Evolutionary conservation across 2,329 filamentous ascomycete species (phyloP), one percentile per base, ranked within the genome.

Genomic region (Aotearoamyces nothofagi): DNA sequence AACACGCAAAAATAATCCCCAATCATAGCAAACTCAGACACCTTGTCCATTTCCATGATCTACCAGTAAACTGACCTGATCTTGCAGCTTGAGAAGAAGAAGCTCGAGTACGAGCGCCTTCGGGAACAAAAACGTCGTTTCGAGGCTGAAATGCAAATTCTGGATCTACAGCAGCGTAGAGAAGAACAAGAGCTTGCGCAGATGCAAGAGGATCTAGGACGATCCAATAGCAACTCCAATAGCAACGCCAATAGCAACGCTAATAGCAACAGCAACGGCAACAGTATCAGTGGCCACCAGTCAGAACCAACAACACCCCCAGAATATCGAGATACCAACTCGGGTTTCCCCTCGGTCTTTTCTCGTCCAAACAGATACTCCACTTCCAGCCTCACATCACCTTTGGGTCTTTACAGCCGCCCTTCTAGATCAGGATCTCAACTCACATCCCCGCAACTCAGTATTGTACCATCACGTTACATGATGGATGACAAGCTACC

Each of bases 301-400:
- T 93, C 82, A 43, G 87, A 96, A 56, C 90, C 90, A 10, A 94
- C 90, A 2, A 98, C 90, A 13, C 90, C 90, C 13, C 90, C 90
- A 17, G 90, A 96, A 53, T 87, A 90, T 52, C 77, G 75, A 43
- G 83, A 92, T 39, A 72, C 58, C 9, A 53, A 53, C 33, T 61
- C 70, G 36, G 77, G 76, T 24, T 87, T 92, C 45, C 74, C 79
- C 32, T 74, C 73, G 45, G 73, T 79, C 40, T 80, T 90, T 49
- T 83, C 82, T 31, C 73, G 83, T 23, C 80, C 83, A 24, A 86
- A 86, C 50, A 72, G 86, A 37, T 87, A 92, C 58, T 92, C 87
- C 30, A 79, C 80, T 36, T 86, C 84, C 20, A 90, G 81, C 57
- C 63, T 94, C 46, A 78, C 78, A 24, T 87, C 83, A 19, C 79